Evolutionary conservation across 495 filamentous ascomycete genomes (phyloP), one percentile per base, ranked within the genome.

Genomic region (Halenospora varia): DNA sequence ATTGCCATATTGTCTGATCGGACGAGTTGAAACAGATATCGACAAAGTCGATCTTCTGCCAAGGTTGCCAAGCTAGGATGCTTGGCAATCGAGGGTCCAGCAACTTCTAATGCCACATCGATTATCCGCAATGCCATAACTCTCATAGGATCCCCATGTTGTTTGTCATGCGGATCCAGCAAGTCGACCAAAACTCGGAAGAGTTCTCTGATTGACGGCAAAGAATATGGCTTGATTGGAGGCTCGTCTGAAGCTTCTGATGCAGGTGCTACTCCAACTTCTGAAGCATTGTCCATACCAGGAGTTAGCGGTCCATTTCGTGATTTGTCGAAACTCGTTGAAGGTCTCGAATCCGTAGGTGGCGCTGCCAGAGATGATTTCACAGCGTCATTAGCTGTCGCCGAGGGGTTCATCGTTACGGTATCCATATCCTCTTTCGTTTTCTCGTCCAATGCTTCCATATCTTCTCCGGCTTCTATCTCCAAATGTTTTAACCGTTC

Each of bases 91-190:
- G 92, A 96, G 1, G 94, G 93, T 0, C 94, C 94, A 20, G 94
- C 92, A 56, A 97, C 92, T 68, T 99, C 94, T 40, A 99, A 80
- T 10, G 94, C 93, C 29, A 99, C 94, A 75, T 97, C 94, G 56
- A 97, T 96, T 56, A 99, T 97, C 26, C 95, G 82, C 53, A 99
- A 75, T 4, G 95, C 94, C 91, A 97, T 97, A 20, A 97, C 90
- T 62, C 92, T 82, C 87, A 97, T 96, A 9, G 90, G 85, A 67
- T 99, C 94, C 13, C 89, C 92, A 70, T 96, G 89, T 62, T 91
- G 88, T 41, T 83, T 83, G 64, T 97, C 92, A 62, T 97, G 89
- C 1, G 94, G 94, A 63, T 97, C 91, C 26, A 97, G 74, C 13
- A 99, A 82, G 68, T 96, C 90, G 24, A 97, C 92, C n/a, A 99